These are phyloP conservation scores for Scleroderma bovista DNA, from an alignment of 768 basidiomycete genomes.

Conservation along the genomic window DNA sequence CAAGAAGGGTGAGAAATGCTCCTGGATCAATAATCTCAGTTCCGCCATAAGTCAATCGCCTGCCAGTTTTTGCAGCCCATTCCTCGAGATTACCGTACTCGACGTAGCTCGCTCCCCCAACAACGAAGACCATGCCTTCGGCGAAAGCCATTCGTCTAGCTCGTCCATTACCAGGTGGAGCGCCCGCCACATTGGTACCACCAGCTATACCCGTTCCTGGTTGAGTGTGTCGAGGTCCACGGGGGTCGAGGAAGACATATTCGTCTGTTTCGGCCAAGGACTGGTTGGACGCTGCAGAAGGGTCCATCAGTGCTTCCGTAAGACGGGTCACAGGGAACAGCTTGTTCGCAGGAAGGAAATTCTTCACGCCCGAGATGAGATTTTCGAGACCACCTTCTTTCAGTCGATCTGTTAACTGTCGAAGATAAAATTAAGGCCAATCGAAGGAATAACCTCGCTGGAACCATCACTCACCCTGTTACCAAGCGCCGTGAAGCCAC, in stretches of 20 bases:
- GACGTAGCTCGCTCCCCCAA: slow-evolving; percentile 95
- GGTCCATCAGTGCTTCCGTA: slow-evolving; percentile 96
- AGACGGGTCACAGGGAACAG: slow-evolving; percentile 88
- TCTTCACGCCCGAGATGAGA: slow-evolving; percentile 95
- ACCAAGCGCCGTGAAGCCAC: slow-evolving; percentile 88
- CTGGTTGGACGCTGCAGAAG: slow-evolving; percentile 87
- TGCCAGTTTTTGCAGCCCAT: slow-evolving; percentile 80
- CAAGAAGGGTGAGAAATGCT: slow-evolving; percentile 72
- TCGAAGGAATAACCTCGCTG: neutral
- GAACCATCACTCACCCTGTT: slow-evolving; percentile 57
- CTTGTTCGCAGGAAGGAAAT: slow-evolving; percentile 94
- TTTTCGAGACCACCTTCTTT: slow-evolving; percentile 97
- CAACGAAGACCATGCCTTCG: slow-evolving; percentile 89
- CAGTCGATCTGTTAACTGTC: slow-evolving; percentile 83
- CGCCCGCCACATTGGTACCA: slow-evolving; percentile 37
- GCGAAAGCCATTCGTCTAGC: slow-evolving; percentile 68
- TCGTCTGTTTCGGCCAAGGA: slow-evolving; percentile 97
- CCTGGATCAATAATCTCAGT: slow-evolving; percentile 92
- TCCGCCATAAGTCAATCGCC: slow-evolving; percentile 88
- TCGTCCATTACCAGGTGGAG: slow-evolving; percentile 32
- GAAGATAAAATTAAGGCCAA: neutral
- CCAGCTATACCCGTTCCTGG: slow-evolving; percentile 43
- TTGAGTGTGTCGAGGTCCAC: slow-evolving; percentile 55
- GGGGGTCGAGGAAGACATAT: slow-evolving; percentile 90
- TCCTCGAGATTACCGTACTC: slow-evolving; percentile 96